A percentile compares a stretch with the other conserved stretches of the same genome.
These are phyloP conservation scores for Penicillium pancosmium DNA, from an alignment of 495 filamentous ascomycete genomes.

Conservation along the genomic window DNA sequence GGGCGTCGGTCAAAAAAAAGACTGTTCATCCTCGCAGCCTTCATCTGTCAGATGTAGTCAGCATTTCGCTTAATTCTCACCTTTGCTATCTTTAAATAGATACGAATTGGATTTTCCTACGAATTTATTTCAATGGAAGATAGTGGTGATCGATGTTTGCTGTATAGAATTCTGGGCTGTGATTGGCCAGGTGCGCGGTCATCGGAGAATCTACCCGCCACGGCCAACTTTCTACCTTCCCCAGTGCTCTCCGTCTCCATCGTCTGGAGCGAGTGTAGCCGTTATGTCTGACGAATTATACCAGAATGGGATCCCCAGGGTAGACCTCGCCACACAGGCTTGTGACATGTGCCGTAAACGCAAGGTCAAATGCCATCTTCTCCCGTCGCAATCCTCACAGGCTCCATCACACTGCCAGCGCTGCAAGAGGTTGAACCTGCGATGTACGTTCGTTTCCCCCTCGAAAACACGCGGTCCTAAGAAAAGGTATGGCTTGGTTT, in stretches of 20 bases:
- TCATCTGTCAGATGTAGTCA: too few species aligned
- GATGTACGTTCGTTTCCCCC: slow-evolving; percentile 26
- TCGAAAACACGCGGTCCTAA: slow-evolving; percentile 24
- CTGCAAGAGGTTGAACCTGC: slow-evolving; percentile 21
- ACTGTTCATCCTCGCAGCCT: too few species aligned
- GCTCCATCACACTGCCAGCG: slow-evolving; percentile 9
- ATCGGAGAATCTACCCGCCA: not conserved
- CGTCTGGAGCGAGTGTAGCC: not conserved
- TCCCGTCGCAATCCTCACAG: not conserved
- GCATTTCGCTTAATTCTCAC: too few species aligned
- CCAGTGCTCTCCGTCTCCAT: not conserved
- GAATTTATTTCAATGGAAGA: not conserved
- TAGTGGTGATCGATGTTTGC: not conserved
- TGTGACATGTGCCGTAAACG: slow-evolving; percentile 25
- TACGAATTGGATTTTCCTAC: too few species aligned
- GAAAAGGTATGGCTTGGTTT: slow-evolving; percentile 16
- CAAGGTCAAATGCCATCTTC: slow-evolving; percentile 23
- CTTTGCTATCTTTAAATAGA: too few species aligned
- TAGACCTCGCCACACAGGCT: slow-evolving; percentile 13
- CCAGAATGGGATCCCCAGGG: not conserved
- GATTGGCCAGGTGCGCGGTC: not conserved
- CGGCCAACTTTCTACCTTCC: slow-evolving; percentile 3
- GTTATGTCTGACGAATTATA: not conserved
- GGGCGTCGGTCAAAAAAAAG: too few species aligned
- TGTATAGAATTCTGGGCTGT: not conserved